Evolutionary conservation across 23 red algal genomes (phyloP).

Genomic region (Gracilaria vermiculophylla): DNA sequence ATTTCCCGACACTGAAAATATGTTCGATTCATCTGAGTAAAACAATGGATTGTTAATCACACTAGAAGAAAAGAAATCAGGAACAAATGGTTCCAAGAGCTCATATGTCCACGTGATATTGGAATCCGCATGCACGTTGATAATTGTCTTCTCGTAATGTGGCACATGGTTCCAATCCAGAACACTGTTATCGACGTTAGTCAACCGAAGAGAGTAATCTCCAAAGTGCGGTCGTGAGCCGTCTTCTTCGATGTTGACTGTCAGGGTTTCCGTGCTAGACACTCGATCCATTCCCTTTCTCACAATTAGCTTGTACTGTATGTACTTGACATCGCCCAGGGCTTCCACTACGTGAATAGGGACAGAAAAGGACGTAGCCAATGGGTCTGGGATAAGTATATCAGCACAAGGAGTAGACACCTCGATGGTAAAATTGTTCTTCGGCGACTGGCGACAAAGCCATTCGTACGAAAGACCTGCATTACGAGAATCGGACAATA

Average conservation of each 20-base stretch:
- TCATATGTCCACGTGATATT: slow-evolving; percentile 64
- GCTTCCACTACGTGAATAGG: slow-evolving; percentile 37
- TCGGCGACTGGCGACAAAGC: slow-evolving; percentile 40
- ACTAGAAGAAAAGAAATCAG: slow-evolving; percentile 58
- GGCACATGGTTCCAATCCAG: slow-evolving; percentile 43
- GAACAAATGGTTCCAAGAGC: slow-evolving; percentile 46
- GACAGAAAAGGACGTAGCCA: slow-evolving; percentile 8
- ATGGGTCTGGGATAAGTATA: slow-evolving; percentile 35
- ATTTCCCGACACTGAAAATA: slow-evolving; percentile 52
- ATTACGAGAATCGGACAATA: slow-evolving; percentile 14
- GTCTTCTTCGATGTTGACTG: slow-evolving; percentile 26
- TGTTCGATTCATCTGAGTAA: slow-evolving; percentile 45
- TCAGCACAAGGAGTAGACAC: slow-evolving; percentile 20
- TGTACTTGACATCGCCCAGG: not conserved
- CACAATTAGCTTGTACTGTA: slow-evolving; percentile 62
- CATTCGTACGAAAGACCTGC: slow-evolving; percentile 59
- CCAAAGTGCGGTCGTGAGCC: slow-evolving; percentile 19
- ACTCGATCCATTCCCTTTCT: slow-evolving; percentile 55
- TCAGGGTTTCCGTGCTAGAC: slow-evolving; percentile 40
- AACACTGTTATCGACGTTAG: slow-evolving; percentile 31
- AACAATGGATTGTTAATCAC: slow-evolving; percentile 53
- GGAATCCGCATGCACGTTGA: slow-evolving; percentile 24
- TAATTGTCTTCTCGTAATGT: slow-evolving; percentile 58
- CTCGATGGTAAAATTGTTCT: slow-evolving; percentile 29
- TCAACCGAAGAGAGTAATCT: slow-evolving; percentile 47